Conservation (phyloP, 2,329 filamentous ascomycete genomes). For the Neoscytalidium dimidiatum region DNA sequence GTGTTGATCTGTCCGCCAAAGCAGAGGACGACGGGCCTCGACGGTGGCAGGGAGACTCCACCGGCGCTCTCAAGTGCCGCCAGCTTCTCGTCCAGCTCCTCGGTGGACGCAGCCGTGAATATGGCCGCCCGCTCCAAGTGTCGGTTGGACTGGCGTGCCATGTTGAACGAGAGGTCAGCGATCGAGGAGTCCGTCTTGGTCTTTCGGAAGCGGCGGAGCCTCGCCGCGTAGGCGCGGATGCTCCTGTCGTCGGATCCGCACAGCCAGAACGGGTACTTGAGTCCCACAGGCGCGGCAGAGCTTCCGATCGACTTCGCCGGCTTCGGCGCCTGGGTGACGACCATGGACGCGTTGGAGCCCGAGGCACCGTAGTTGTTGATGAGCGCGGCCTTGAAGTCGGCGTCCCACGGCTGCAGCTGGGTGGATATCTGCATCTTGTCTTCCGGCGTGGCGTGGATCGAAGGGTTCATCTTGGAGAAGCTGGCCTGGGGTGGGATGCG, state of each 20-base stretch:
- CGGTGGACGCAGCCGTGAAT: neutral
- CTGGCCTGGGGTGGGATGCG: conserved; percentile 21
- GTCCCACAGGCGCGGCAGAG: neutral
- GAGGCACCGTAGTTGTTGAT: conserved; percentile 1
- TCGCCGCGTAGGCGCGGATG: conserved; percentile 12
- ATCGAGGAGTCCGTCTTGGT: neutral
- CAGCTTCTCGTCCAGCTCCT: neutral
- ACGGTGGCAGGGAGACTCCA: neutral
- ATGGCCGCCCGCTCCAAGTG: neutral
- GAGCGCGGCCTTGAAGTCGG: neutral
- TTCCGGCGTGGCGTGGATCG: conserved; percentile 23
- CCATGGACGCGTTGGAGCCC: neutral
- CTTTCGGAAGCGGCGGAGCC: neutral
- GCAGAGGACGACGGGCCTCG: conserved; percentile 24
- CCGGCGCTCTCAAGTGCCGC: neutral
- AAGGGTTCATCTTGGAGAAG: conserved; percentile 25
- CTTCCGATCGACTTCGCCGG: neutral
- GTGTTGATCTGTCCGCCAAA: conserved; percentile 28
- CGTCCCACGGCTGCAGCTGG: conserved; percentile 15
- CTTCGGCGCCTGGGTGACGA: neutral
- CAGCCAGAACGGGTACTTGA: conserved; percentile 16
- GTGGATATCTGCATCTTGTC: conserved; percentile 23
- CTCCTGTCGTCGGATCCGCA: conserved; percentile 10
- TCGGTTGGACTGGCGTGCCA: neutral
- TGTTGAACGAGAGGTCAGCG: neutral